Evolutionary conservation across 352 stramenopile genomes (phyloP).

Genomic region (Globisporangium sylvaticum): DNA sequence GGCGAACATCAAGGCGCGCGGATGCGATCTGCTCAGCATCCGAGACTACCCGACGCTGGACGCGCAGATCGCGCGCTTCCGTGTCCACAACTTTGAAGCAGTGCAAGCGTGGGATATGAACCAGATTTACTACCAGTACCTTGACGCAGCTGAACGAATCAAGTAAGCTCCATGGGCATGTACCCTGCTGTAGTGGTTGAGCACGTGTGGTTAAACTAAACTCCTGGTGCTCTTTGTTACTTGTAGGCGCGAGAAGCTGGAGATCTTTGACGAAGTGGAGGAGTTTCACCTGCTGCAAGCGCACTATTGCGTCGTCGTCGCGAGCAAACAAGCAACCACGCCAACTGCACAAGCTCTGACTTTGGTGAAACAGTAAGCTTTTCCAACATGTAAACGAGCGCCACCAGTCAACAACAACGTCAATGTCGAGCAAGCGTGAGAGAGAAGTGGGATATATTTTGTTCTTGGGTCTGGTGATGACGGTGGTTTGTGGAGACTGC

Average conservation of each 20-base stretch:
- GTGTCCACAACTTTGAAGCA: slow-evolving; percentile 52
- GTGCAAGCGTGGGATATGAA: slow-evolving; percentile 90
- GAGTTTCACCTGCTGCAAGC: slow-evolving; percentile 90
- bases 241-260: slow-evolving; percentile 69
- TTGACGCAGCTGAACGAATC: slow-evolving; percentile 57
- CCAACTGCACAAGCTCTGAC: slow-evolving; percentile 29
- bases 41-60: slow-evolving; percentile 69
- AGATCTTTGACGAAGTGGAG: slow-evolving; percentile 92
- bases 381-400: not conserved
- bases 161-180: slow-evolving; percentile 36
- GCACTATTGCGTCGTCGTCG: slow-evolving; percentile 89
- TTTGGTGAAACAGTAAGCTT: slow-evolving; percentile 14
- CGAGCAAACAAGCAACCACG: slow-evolving; percentile 38
- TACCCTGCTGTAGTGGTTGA: not conserved
- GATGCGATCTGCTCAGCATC: slow-evolving; percentile 87
- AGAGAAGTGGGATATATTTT: slow-evolving; percentile 20
- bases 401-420: slow-evolving; percentile 4
- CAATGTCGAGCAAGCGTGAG: slow-evolving; percentile 1
- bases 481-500: not conserved
- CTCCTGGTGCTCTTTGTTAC: not conserved
- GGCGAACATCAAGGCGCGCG: slow-evolving; percentile 86
- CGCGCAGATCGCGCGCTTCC: slow-evolving; percentile 75
- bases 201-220: not conserved
- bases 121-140: slow-evolving; percentile 89
- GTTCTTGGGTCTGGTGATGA: slow-evolving; percentile 3